Evolutionary conservation across 2,329 filamentous ascomycete species (phyloP), one percentile per base, ranked within the genome.

Genomic region (Cercospora nicotianae): DNA sequence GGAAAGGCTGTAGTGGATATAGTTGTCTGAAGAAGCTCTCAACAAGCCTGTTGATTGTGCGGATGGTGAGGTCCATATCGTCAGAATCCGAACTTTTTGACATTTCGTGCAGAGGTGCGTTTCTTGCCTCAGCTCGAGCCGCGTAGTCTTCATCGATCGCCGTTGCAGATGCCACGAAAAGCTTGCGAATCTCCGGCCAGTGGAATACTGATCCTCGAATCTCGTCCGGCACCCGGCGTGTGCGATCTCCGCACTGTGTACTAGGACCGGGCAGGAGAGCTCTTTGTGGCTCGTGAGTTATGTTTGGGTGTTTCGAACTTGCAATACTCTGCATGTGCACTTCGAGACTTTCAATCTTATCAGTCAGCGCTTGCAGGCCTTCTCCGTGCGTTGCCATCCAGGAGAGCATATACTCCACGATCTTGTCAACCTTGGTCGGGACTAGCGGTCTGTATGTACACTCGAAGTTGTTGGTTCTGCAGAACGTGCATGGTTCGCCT

Each of bases 11-110:
- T 23, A 42, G 13, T 5, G 48, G 39, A 55, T 57, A 45, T 2
- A 66, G 23, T 1, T 57, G 39, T 45, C 18, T 26, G 26, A 65
- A 45, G 33, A 51, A 61, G 8, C 39, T 31, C 18, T 61, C 36
- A 12, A 58, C 18, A 26, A 65, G 57, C 18, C n/a, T 39, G 31
- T 53, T 61, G 23, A 65, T 61, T 10, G 57, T 53, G n/a, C 57
- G 23, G 12, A 28, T n/a, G 20, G 12, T 55, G 28, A 60, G 48
- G 39, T 60, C 57, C 20, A 65, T 30, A 13, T 31, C 57, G 20
- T 26, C 33, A 2, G 18, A 10, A 51, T 51, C 18, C 20, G 8
- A 23, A 26, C 2, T 2, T 23, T 13, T 51, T 3, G 45, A 51
- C 18, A 26, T 26, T 13, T 51, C 45, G 20, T 51, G 45, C 20